Conservation (phyloP, 2,329 filamentous ascomycete species). For the Penicillium occitanis region DNA sequence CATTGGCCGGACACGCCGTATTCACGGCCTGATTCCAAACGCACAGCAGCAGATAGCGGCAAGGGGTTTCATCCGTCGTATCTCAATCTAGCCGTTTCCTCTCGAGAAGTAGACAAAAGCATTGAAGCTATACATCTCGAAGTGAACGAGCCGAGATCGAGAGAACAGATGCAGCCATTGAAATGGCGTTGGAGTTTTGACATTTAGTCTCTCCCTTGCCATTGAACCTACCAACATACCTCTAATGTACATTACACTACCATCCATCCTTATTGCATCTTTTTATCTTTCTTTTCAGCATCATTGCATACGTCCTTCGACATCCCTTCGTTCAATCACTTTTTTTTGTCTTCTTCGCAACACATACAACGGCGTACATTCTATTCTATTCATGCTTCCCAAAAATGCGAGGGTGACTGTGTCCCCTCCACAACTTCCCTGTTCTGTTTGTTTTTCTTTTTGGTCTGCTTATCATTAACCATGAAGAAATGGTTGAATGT, state of each 20-base stretch:
- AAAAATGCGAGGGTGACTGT: background rate
- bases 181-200: conserved; percentile 49
- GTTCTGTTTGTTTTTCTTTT: background rate
- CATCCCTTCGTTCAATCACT: background rate
- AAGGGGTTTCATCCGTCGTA: conserved; percentile 33
- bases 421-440: background rate
- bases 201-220: conserved; percentile 30
- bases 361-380: conserved; percentile 15
- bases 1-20: conserved; percentile 37
- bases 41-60: conserved; percentile 31
- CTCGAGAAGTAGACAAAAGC: conserved; percentile 34
- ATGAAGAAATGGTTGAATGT: background rate
- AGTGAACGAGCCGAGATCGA: conserved; percentile 35
- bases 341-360: conserved; percentile 7
- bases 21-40: conserved; percentile 40
- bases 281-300: background rate
- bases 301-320: conserved; percentile 19
- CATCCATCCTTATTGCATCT: background rate
- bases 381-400: background rate
- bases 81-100: conserved; percentile 35
- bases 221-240: background rate
- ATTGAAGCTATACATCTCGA: conserved; percentile 39
- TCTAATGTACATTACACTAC: conserved; percentile 21
- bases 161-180: conserved; percentile 34
- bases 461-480: conserved; percentile 2